A percentile compares a stretch with the other conserved stretches of the same genome.
These are phyloP conservation scores for Colletotrichum sp. DNA, from an alignment of 2,329 filamentous ascomycete genomes.

Conservation along the genomic window DNA sequence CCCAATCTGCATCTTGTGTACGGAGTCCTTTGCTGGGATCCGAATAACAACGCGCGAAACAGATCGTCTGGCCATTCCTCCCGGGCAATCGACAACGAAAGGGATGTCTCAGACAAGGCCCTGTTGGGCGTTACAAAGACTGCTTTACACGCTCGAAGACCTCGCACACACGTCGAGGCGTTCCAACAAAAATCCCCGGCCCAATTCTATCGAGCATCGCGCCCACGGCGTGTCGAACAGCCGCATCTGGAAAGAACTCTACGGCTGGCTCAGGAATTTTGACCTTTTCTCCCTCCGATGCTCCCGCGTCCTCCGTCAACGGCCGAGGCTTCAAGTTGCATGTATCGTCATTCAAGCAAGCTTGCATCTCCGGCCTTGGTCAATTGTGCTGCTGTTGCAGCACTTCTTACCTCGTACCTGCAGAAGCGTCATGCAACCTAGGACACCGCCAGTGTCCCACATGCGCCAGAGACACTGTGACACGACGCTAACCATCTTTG, in stretches of 20 bases:
- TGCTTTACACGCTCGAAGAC: not conserved
- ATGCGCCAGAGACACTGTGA: slow-evolving; percentile 14
- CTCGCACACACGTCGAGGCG: not conserved
- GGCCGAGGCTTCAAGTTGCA: not conserved
- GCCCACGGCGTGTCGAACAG: not conserved
- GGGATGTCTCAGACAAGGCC: slow-evolving; percentile 16
- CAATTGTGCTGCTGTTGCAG: not conserved
- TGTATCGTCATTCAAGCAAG: not conserved
- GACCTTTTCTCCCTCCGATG: slow-evolving; percentile 1
- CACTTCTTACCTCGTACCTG: slow-evolving; percentile 26
- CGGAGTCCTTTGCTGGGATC: not conserved
- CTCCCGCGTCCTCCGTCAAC: not conserved
- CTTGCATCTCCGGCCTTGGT: not conserved
- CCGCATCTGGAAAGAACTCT: not conserved
- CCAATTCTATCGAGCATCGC: not conserved
- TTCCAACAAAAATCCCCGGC: slow-evolving; percentile 2
- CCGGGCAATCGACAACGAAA: slow-evolving; percentile 2
- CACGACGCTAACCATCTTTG: slow-evolving; percentile 9
- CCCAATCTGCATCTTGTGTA: not conserved
- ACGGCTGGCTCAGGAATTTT: not conserved
- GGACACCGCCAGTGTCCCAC: slow-evolving; percentile 10
- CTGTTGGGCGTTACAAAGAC: slow-evolving; percentile 1
- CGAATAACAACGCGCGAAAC: slow-evolving; percentile 3
- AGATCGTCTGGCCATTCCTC: slow-evolving; percentile 3
- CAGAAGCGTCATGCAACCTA: slow-evolving; percentile 25